Base-by-base conservation (phyloP, 2,329 filamentous ascomycete genomes). In the Calonectria hongkongensis region DNA sequence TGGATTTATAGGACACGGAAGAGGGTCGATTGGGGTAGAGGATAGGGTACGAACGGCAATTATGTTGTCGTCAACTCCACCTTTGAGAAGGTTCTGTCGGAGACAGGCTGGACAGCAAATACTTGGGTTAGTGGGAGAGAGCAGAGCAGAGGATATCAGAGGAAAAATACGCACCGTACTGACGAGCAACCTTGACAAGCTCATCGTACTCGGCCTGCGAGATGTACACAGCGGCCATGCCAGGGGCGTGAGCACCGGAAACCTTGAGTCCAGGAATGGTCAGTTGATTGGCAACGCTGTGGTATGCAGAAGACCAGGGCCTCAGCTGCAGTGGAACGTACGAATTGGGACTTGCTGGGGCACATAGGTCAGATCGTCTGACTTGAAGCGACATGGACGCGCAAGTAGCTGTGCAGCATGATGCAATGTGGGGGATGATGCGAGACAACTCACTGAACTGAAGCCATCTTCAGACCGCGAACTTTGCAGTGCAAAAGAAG, bases 151-250 rank as follows among this genome's bases (percentile, higher is more conserved):
- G 15, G 10, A 21, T 48, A 33, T 4, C 43, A 41, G 13, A 15
- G 28, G 8, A n/a, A 15, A 36, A 5, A 25, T 16, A 54, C 85
- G 75, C 87, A 92, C 91, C 85, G 79, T 91, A 92, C 81, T 92
- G 87, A 72, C 84, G 86, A 63, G 87, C 85, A 68, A 78, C 75
- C 70, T 87, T 82, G 76, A 92, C 86, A 73, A 95, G 86, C 62
- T 82, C 82, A 63, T 92, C 88, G 83, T 95, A 91, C 79, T 95
- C 92, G 63, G 84, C 81, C 79, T 88, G 91, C 45, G 89, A 85
- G 68, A 95, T 89, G 70, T 86, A 89, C 58, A 94, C 85, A 18
- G 83, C 77, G 67, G 85, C 66, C 10, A 71, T 45, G 30, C 41
- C 64, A 21, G 45, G 67, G 4, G 33, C 21, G 6, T 65, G 33